Conservation (phyloP, 805 yeast genomes). For the Cyberlindnera xylosilytica region DNA sequence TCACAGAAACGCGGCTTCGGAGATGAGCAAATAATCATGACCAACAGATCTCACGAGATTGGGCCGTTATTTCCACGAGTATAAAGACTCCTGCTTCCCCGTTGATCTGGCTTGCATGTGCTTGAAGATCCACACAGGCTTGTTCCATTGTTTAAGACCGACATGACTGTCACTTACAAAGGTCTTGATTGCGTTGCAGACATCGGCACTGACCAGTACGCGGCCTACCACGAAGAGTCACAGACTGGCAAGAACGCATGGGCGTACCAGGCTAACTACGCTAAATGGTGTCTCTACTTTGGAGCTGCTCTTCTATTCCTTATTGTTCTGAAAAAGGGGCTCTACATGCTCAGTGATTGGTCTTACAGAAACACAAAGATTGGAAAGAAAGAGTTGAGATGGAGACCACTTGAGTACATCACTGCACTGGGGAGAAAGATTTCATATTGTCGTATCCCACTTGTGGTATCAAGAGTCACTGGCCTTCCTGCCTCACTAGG, state of each 20-base stretch:
- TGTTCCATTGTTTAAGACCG: too few relatives aligned
- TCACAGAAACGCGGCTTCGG: too few relatives aligned
- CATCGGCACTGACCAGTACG: constrained; percentile 4
- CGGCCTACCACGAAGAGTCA: constrained; percentile 5
- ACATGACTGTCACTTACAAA: constrained; percentile 7
- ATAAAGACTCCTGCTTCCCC: too few relatives aligned
- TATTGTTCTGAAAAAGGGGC: constrained; percentile 7
- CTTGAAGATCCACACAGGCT: too few relatives aligned
- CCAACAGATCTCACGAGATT: too few relatives aligned
- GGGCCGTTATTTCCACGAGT: too few relatives aligned
- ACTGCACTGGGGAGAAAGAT: constrained; percentile 31
- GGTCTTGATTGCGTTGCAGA: constrained; percentile 23
- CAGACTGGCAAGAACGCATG: constrained; percentile 17
- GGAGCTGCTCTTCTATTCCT: constrained; percentile 14
- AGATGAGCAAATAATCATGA: too few relatives aligned
- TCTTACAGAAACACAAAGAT: constrained; percentile 17
- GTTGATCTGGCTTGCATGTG: too few relatives aligned
- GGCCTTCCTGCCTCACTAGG: constrained; percentile 39
- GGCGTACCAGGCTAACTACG: constrained; percentile 18
- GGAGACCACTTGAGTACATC: constrained; percentile 16
- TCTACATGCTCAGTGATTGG: constrained; percentile 18
- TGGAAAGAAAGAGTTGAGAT: background rate
- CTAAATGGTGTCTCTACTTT: constrained; percentile 17
- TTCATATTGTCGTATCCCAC: constrained; percentile 33
- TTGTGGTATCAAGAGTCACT: constrained; percentile 30